These are phyloP conservation scores for Lactarius sp. DNA, from an alignment of 768 basidiomycete genomes.

Conservation along the genomic window DNA sequence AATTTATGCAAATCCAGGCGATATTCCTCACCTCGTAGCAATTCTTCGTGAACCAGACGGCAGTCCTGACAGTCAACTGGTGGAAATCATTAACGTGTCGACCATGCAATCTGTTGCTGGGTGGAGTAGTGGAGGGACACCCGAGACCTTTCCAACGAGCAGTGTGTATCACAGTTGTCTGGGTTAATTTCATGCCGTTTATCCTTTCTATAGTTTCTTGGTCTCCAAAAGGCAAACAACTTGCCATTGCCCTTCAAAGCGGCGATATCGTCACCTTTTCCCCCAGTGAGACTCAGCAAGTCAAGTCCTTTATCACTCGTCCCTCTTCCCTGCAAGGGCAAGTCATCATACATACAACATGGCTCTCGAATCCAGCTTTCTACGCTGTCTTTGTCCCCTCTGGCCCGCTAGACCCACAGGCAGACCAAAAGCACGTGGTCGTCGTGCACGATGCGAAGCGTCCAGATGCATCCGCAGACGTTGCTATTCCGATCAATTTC, in stretches of 20 bases:
- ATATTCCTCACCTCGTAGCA: constrained; percentile 54
- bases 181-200: constrained; percentile 14
- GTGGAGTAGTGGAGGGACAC: constrained; percentile 49
- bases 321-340: constrained; percentile 49
- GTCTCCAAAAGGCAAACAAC: constrained; percentile 84
- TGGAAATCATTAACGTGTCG: constrained; percentile 56
- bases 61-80: constrained; percentile 37
- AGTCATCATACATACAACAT: constrained; percentile 50
- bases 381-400: constrained; percentile 54
- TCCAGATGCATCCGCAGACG: constrained; percentile 34
- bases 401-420: constrained; percentile 38
- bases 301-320: constrained; percentile 51
- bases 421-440: constrained; percentile 41
- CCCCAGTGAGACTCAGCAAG: constrained; percentile 47
- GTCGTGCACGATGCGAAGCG: constrained; percentile 41
- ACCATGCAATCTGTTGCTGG: constrained; percentile 44
- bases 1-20: constrained; percentile 62
- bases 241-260: constrained; percentile 65
- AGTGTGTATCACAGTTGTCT: constrained; percentile 40
- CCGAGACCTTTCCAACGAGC: constrained; percentile 50
- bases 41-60: constrained; percentile 43
- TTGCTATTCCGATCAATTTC: constrained; percentile 39
- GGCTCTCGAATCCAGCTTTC: constrained; percentile 69
- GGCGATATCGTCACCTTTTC: constrained; percentile 70
- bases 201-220: constrained; percentile 52